Evolutionary conservation across 2,329 filamentous ascomycete genomes (phyloP).

Genomic region (Cytospora piceicola): DNA sequence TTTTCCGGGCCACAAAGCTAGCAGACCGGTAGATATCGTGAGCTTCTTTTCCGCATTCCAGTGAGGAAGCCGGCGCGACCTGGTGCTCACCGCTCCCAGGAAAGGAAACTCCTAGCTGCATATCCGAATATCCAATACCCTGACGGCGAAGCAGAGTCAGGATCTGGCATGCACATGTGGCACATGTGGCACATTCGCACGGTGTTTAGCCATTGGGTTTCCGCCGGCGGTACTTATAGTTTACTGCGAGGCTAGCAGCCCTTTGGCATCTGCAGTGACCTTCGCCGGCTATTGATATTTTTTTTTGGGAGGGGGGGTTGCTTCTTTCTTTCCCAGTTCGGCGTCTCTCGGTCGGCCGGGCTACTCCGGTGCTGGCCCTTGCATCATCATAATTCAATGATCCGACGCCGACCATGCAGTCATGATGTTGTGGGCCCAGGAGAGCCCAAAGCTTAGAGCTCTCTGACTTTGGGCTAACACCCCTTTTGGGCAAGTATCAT

Average conservation of each 20-base stretch:
- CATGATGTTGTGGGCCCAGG: constrained; percentile 13
- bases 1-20: constrained; percentile 20
- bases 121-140: constrained; percentile 4
- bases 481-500: constrained; percentile 5
- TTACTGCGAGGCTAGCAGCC: constrained; percentile 18
- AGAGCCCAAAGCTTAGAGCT: not conserved
- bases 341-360: constrained; percentile 1
- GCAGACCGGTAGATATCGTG: constrained; percentile 13
- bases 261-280: not conserved
- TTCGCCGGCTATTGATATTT: not conserved
- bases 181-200: constrained; percentile 23
- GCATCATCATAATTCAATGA: not conserved
- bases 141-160: constrained; percentile 15
- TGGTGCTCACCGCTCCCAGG: constrained; percentile 20
- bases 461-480: not conserved
- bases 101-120: constrained; percentile 13
- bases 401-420: constrained; percentile 1
- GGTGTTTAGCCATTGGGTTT: constrained; percentile 13
- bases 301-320: no score
- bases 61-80: constrained; percentile 15
- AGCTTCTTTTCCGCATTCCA: constrained; percentile 24
- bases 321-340: not conserved
- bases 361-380: constrained; percentile 4
- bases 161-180: constrained; percentile 22
- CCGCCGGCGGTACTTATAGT: not conserved